Evolutionary conservation across 2,329 filamentous ascomycete species (phyloP).

Genomic region (Talaromyces verruculosus): DNA sequence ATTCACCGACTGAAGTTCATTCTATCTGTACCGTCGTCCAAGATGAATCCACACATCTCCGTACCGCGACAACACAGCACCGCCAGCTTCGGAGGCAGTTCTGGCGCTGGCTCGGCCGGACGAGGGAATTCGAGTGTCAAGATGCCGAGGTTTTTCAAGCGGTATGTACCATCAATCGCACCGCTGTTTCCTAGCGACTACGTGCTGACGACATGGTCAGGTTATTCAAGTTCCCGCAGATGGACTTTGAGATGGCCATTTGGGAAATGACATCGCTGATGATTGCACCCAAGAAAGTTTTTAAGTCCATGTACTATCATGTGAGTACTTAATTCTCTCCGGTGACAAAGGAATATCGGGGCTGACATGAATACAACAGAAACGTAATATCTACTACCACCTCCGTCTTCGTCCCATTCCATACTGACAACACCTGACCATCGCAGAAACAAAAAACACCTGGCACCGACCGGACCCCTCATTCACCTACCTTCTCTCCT

Average conservation of each 20-base stretch:
- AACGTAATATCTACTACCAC: constrained; percentile 10
- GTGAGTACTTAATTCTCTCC: constrained; percentile 44
- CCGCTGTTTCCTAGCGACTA: background rate
- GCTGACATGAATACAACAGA: constrained; percentile 9
- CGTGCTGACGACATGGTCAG: constrained; percentile 32
- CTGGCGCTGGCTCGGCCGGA: constrained; percentile 46
- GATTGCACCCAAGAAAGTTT: constrained; percentile 69
- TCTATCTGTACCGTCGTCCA: background rate
- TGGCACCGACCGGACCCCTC: constrained; percentile 69
- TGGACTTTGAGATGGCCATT: constrained; percentile 72
- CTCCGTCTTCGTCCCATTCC: background rate
- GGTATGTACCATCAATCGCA: constrained; percentile 34
- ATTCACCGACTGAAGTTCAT: background rate
- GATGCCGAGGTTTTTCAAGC: constrained; percentile 67
- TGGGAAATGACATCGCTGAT: constrained; percentile 71
- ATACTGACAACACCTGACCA: background rate
- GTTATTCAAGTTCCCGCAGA: constrained; percentile 70
- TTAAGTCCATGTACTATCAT: constrained; percentile 69
- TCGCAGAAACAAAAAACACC: constrained; percentile 65
- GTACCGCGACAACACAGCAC: constrained; percentile 59
- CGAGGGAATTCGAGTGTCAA: constrained; percentile 55
- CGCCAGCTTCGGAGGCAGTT: constrained; percentile 51
- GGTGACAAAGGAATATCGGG: too few relatives aligned
- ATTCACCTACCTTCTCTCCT: constrained; percentile 67
- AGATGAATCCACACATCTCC: constrained; percentile 63